These are phyloP conservation scores for Talaromyces sp. DNA, from an alignment of 2,329 filamentous ascomycete species.

Conservation along the genomic window DNA sequence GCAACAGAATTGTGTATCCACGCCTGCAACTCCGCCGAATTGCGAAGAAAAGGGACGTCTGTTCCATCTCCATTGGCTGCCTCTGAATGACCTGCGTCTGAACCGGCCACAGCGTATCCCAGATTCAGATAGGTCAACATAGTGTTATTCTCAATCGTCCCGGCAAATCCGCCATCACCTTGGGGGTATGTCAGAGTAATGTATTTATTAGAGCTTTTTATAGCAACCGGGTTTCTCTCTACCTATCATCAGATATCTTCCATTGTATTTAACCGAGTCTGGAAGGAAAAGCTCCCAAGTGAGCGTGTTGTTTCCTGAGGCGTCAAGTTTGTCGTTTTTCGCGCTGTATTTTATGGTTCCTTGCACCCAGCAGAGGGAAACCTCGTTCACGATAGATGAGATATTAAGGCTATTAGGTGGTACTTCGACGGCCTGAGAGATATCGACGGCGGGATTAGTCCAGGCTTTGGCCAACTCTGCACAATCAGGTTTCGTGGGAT, in stretches of 20 bases:
- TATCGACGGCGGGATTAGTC: not conserved
- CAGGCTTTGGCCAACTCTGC: not conserved
- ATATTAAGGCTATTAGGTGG: not conserved
- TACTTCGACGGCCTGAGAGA: not conserved
- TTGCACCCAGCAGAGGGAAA: not conserved
- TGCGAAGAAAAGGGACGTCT: not conserved
- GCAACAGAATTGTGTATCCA: constrained; percentile 38
- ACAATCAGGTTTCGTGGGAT: not conserved
- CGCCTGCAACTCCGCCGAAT: constrained; percentile 11
- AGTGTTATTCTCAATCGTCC: not conserved
- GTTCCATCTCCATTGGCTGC: constrained; percentile 7
- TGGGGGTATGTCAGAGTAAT: not conserved
- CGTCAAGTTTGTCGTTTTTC: not conserved
- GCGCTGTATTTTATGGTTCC: not conserved
- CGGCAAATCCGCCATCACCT: not conserved
- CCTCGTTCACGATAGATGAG: not conserved
- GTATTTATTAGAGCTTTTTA: not conserved
- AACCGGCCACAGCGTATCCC: not conserved
- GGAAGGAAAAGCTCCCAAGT: not conserved
- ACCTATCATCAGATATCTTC: not conserved
- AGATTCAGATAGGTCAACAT: not conserved
- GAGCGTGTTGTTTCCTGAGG: not conserved
- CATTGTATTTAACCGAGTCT: not conserved
- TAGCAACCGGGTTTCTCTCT: not conserved
- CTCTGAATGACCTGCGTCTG: constrained; percentile 3